Base-by-base conservation (phyloP, 306 rosid genomes). In the Myrica gale region DNA sequence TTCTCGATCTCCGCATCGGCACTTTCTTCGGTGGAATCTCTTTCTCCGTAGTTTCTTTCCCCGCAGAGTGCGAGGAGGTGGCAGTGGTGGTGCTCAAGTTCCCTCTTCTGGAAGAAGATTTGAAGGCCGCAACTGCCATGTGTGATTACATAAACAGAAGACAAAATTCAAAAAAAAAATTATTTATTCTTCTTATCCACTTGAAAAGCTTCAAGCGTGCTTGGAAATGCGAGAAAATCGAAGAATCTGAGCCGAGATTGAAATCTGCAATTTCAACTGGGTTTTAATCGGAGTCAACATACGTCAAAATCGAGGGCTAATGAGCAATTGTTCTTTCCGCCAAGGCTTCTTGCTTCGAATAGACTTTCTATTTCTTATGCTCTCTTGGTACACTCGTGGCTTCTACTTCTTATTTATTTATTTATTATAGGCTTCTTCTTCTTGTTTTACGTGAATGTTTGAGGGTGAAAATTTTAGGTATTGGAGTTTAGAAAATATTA, bases 111-210 rank as follows among this genome's bases (percentile, higher is more conserved):
- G 91, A 82, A 4, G 97, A 89, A 16, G 97, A 95, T 87, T 85
- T 95, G 92, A 90, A 92, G 74, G 96, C 90, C 7, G 98, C 77
- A 39, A 84, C 79, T 1, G 98, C 96, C 98, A 92, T 94, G 8
- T 21, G 46, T 17, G 12, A 45, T 21, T 4, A n/a, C 17, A 23
- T 5, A 43, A 16, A 42, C 19, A 12, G 1, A 44, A 26, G 21
- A 5, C 45, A 5, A 42, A 20, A 1, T 1, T 7, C 55, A n/a
- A 52, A 19, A 41, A 19, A 4, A 20, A 9, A 0, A 5, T 41
- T n/a, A 52, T 8, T 57, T 8, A 23, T 9, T 32, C 37, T 32
- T 32, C 37, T 32, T 32, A 32, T 2, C 37, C 3, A 32, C 37
- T 32, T 32, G 37, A 32, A 32, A 32, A 32, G 37, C 37, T 32